Evolutionary conservation across 257 asterid species (phyloP), one percentile per base, ranked within the genome.

Genomic region (Solanum corneliomulleri): DNA sequence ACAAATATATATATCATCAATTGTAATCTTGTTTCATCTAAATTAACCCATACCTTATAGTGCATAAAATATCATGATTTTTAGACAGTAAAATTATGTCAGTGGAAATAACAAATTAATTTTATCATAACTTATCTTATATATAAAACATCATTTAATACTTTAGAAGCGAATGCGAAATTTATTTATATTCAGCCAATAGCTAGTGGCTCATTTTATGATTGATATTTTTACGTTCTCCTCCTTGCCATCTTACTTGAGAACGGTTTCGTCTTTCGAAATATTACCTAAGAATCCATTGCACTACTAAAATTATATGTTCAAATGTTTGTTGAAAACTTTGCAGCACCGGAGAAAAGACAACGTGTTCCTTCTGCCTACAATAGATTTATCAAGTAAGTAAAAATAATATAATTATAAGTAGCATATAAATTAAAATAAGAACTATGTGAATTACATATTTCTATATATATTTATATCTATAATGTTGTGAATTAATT

Each of bases 301-400:
- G 12, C 13, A 3, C 41, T 29, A 29, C 21, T 29, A 9, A 70
- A 20, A 37, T 56, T 56, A n/a, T 15, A 20, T 2, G 25, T 49
- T 82, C 18, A 49, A 82, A 35, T 44, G 3, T 45, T 81, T 37
- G 44, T 82, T 41, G 35, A 18, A 83, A 14, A 62, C 5, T 9
- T 27, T 88, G 86, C 94, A 96, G 99, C 98, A 21, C 98, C 99
- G 2, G 99, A 94, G 93, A 96, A 95, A 91, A 91, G 97, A 84
- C 99, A 94, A 83, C 93, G 99, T 3, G 99, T 94, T 64, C 99
- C 99, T 83, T 95, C 99, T 44, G 98, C 99, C 4, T 96, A 96
- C 92, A 96, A 95, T 89, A 93, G 94, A 86, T 96, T 95, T 88
- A 96, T 96, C 92, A 96, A 96, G 99, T 96, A 94, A 93, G 98